Percentiles rank a stretch among this genome's conserved stretches.
Evolutionary conservation across 192 early-diverging fungal genomes (phyloP).

Genomic region (Dissophora ornata): DNA sequence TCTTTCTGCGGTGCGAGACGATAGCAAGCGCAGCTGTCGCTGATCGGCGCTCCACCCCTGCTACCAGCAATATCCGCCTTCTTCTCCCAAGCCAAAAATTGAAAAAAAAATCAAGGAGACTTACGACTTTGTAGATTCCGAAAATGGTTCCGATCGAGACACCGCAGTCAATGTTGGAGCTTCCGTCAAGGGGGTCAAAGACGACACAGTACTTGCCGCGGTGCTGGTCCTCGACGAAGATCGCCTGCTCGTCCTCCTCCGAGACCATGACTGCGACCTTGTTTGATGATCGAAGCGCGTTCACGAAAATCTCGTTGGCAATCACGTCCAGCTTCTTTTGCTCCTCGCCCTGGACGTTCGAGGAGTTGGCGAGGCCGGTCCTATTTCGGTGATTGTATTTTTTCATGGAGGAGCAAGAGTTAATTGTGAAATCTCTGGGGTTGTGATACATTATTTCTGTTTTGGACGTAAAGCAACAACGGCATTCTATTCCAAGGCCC

Average conservation of each 20-base stretch:
- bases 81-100: constrained; percentile 5
- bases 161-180: constrained; percentile 98
- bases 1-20: too few relatives aligned
- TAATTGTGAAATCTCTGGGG: too few relatives aligned
- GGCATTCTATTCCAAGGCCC: too few relatives aligned
- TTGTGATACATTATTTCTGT: too few relatives aligned
- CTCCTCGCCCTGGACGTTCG: constrained; percentile 94
- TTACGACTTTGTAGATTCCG: constrained; percentile 93
- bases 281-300: constrained; percentile 88
- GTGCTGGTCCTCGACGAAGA: constrained; percentile 82
- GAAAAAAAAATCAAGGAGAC: constrained; percentile 24
- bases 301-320: constrained; percentile 98
- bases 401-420: background rate
- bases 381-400: constrained; percentile 50
- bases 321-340: constrained; percentile 98
- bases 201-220: constrained; percentile 94
- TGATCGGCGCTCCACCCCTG: too few relatives aligned
- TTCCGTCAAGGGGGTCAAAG: constrained; percentile 98
- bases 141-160: constrained; percentile 99
- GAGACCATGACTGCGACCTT: constrained; percentile 95
- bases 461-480: too few relatives aligned
- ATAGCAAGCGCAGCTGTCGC: too few relatives aligned
- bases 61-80: too few relatives aligned
- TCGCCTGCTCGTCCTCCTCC: constrained; percentile 96
- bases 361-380: constrained; percentile 83